A percentile compares a stretch with the other conserved stretches of the same genome.
These are phyloP conservation scores for Fistulina hepatica DNA, from an alignment of 1,284 basidiomycete species.

Conservation along the genomic window DNA sequence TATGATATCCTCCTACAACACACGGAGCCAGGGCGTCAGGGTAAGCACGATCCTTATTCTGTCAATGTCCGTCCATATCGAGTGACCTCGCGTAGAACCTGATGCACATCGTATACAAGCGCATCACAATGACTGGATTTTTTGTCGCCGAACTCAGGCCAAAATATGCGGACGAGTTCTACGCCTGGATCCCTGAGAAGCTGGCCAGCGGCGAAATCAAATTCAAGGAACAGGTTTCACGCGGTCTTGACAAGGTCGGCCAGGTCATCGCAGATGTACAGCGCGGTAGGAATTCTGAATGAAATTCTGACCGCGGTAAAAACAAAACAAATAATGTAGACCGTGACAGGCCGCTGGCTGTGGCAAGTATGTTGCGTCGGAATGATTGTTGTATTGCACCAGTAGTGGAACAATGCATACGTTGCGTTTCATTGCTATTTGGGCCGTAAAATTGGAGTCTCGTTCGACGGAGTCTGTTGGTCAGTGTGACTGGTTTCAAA, in stretches of 20 bases:
- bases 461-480: too few species aligned
- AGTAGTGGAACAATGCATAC: too few species aligned
- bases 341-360: too few species aligned
- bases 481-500: too few species aligned
- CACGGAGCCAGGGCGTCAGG: slow-evolving; percentile 19
- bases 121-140: slow-evolving; percentile 43
- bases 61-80: background rate
- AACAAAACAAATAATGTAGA: too few species aligned
- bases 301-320: too few species aligned
- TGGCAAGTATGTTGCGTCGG: too few species aligned
- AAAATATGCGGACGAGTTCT: slow-evolving; percentile 36
- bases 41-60: slow-evolving; percentile 14
- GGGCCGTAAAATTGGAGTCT: too few species aligned
- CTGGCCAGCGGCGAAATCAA: slow-evolving; percentile 49
- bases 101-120: slow-evolving; percentile 24
- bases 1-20: slow-evolving; percentile 21
- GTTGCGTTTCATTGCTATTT: too few species aligned
- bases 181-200: slow-evolving; percentile 38
- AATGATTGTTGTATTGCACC: too few species aligned
- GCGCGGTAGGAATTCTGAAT: too few species aligned
- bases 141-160: slow-evolving; percentile 31
- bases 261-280: slow-evolving; percentile 42
- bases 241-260: slow-evolving; percentile 41
- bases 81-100: slow-evolving; percentile 20
- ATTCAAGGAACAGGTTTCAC: slow-evolving; percentile 41